Conservation (phyloP, 2,329 filamentous ascomycete species). For the Fusarium nelsonii region DNA sequence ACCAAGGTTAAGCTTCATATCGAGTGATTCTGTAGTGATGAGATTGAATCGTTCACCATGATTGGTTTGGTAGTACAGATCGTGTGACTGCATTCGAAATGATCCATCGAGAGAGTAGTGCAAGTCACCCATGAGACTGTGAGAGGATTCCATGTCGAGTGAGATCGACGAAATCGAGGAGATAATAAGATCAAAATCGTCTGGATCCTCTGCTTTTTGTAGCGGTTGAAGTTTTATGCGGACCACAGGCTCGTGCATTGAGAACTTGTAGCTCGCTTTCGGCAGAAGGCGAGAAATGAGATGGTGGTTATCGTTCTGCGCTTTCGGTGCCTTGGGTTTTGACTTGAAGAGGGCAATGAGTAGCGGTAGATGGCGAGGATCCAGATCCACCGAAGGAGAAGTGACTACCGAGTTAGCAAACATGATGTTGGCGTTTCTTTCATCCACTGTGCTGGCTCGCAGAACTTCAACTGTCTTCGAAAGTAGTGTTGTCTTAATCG, state of each 20-base stretch:
- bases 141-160: slow-evolving; percentile 94
- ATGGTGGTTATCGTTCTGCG: slow-evolving; percentile 65
- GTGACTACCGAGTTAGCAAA: slow-evolving; percentile 97
- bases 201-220: slow-evolving; percentile 71
- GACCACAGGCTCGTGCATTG: slow-evolving; percentile 94
- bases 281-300: slow-evolving; percentile 92
- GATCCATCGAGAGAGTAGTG: slow-evolving; percentile 89
- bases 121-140: slow-evolving; percentile 83
- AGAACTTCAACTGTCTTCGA: slow-evolving; percentile 91
- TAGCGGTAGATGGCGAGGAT: slow-evolving; percentile 90
- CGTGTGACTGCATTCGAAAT: slow-evolving; percentile 85
- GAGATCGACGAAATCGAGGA: slow-evolving; percentile 95
- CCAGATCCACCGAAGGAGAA: slow-evolving; percentile 92
- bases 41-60: slow-evolving; percentile 86
- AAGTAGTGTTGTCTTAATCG: slow-evolving; percentile 90
- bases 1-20: slow-evolving; percentile 86
- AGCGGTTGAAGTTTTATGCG: slow-evolving; percentile 89
- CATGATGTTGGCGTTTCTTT: slow-evolving; percentile 94
- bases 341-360: slow-evolving; percentile 80
- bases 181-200: slow-evolving; percentile 95
- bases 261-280: slow-evolving; percentile 94
- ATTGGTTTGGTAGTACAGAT: slow-evolving; percentile 94
- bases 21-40: slow-evolving; percentile 87
- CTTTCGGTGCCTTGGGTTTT: slow-evolving; percentile 54
- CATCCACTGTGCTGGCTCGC: slow-evolving; percentile 76